Evolutionary conservation across 257 asterid genomes (phyloP).

Genomic region (Solanum rostratum): DNA sequence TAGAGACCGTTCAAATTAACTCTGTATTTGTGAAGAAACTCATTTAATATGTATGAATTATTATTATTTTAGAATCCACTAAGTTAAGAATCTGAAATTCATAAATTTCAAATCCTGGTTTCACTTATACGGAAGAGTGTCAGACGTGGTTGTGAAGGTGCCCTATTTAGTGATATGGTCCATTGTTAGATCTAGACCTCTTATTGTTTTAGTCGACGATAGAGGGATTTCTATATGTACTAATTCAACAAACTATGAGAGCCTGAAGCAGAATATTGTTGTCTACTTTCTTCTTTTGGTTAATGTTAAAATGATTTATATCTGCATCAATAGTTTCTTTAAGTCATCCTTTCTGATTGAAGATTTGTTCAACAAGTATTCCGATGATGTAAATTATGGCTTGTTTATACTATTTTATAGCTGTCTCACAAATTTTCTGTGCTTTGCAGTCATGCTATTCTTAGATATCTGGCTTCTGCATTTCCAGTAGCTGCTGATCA

Average conservation of each 20-base stretch:
- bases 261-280: background rate
- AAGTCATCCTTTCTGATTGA: background rate
- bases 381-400: background rate
- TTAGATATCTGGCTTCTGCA: conserved; percentile 55
- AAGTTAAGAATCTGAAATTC: background rate
- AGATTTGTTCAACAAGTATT: background rate
- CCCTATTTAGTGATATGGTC: background rate
- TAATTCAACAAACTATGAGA: background rate
- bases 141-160: background rate
- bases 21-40: background rate
- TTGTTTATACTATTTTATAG: background rate
- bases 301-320: background rate
- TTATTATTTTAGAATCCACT: background rate
- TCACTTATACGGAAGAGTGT: background rate
- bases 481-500: conserved; percentile 89
- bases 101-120: background rate
- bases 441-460: conserved; percentile 73
- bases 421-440: background rate
- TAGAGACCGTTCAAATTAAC: background rate
- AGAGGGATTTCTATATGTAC: background rate
- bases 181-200: background rate
- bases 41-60: background rate
- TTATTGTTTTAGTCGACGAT: background rate
- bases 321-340: background rate
- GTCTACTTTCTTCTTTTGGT: background rate